Conservation (phyloP, 495 filamentous ascomycete genomes). For the Tuber umbilicatum region DNA sequence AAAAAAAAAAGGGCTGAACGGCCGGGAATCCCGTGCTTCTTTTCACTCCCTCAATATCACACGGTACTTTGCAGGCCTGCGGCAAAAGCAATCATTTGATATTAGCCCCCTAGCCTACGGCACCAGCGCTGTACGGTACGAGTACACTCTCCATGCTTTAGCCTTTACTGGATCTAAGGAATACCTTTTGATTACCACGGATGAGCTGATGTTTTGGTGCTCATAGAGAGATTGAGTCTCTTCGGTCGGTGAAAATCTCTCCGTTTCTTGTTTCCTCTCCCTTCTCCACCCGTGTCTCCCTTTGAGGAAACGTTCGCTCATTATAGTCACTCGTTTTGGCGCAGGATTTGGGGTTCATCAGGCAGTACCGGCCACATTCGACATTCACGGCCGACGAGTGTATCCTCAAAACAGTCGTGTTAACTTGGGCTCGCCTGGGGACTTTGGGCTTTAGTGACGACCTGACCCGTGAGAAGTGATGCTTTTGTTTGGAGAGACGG, state of each 20-base stretch:
- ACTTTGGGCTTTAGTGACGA: constrained; percentile 9
- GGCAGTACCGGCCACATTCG: constrained; percentile 11
- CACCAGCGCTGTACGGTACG: neutral
- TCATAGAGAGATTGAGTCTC: constrained; percentile 23
- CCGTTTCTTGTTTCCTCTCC: constrained; percentile 10
- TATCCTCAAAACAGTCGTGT: neutral
- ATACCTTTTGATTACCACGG: constrained; percentile 30
- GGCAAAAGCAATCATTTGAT: neutral
- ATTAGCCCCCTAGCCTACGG: neutral
- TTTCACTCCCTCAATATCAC: neutral
- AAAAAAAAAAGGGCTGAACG: neutral
- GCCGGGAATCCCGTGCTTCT: neutral
- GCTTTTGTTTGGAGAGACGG: constrained; percentile 31
- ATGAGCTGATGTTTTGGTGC: constrained; percentile 23
- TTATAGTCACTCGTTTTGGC: constrained; percentile 31
- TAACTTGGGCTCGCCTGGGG: neutral
- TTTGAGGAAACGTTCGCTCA: constrained; percentile 36
- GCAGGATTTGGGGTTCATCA: constrained; percentile 19
- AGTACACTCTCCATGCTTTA: neutral
- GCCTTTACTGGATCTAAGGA: constrained; percentile 19
- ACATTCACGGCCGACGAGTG: constrained; percentile 10
- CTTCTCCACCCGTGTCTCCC: constrained; percentile 19
- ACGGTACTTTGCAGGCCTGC: neutral
- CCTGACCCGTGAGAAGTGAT: constrained; percentile 20
- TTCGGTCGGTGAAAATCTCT: constrained; percentile 19